Percentiles rank a stretch among this genome's conserved stretches.
These are phyloP conservation scores for Pseudopyrenochaeta lycopersici DNA, from an alignment of 2,329 filamentous ascomycete species.

Conservation along the genomic window DNA sequence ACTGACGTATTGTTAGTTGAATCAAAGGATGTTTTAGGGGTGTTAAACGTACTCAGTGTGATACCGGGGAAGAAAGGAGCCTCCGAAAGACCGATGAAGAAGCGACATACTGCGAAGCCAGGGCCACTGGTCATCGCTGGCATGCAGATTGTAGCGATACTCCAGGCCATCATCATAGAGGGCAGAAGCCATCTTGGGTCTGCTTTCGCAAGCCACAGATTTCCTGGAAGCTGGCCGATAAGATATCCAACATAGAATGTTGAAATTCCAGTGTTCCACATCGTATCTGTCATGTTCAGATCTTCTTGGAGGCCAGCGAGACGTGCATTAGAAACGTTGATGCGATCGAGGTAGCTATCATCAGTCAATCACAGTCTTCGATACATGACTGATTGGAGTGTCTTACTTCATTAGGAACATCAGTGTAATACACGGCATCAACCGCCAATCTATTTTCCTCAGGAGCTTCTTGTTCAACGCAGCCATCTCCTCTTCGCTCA, in stretches of 20 bases:
- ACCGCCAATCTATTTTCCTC: constrained; percentile 37
- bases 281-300: constrained; percentile 34
- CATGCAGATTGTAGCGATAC: constrained; percentile 57
- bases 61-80: constrained; percentile 51
- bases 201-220: constrained; percentile 55
- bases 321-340: constrained; percentile 52
- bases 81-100: constrained; percentile 50
- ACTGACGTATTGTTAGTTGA: constrained; percentile 2
- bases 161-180: constrained; percentile 54
- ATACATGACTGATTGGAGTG: background rate
- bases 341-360: constrained; percentile 50
- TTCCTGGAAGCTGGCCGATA: constrained; percentile 57
- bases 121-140: constrained; percentile 47
- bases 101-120: constrained; percentile 49
- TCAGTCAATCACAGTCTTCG: background rate
- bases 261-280: constrained; percentile 55
- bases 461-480: constrained; percentile 38
- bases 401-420: constrained; percentile 43
- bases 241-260: constrained; percentile 59
- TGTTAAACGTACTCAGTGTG: constrained; percentile 44
- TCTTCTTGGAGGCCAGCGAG: constrained; percentile 50
- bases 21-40: background rate
- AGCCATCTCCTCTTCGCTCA: constrained; percentile 36
- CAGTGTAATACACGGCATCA: constrained; percentile 41
- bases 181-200: constrained; percentile 50